Evolutionary conservation across 2,329 filamentous ascomycete genomes (phyloP).

Genomic region (Colletotrichum spinosum): DNA sequence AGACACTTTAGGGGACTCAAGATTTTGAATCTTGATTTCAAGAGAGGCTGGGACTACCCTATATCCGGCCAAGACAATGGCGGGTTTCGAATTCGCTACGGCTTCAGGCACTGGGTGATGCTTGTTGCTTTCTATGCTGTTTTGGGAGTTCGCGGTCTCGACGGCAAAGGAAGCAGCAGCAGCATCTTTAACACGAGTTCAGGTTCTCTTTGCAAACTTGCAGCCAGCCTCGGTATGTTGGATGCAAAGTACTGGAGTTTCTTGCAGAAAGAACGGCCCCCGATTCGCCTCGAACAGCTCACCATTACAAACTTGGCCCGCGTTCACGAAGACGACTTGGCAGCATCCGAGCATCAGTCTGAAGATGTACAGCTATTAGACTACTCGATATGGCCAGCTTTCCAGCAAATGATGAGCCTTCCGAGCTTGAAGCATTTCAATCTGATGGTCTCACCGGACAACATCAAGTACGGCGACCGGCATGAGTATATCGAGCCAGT

Average conservation of each 20-base stretch:
- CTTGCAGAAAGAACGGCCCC: neutral
- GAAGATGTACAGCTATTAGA: neutral
- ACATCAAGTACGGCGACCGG: neutral
- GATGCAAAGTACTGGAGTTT: neutral
- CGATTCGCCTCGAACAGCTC: constrained; percentile 1
- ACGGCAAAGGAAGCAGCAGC: neutral
- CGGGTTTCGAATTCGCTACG: neutral
- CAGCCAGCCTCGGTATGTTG: neutral
- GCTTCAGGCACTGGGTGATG: constrained; percentile 5
- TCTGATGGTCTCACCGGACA: constrained; percentile 4
- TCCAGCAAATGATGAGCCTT: neutral
- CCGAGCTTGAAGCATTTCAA: constrained; percentile 3
- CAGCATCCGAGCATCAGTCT: neutral
- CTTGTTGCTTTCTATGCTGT: neutral
- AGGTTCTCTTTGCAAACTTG: neutral
- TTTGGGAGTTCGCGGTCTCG: constrained; percentile 1
- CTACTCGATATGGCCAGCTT: neutral
- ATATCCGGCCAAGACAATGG: neutral
- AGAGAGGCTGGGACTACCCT: neutral
- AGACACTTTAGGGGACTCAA: neutral
- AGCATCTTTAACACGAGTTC: neutral
- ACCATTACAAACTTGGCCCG: constrained; percentile 1
- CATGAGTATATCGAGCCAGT: neutral
- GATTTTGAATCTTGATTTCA: neutral
- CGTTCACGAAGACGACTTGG: too few species aligned